A percentile compares a stretch with the other conserved stretches of the same genome.
Conservation (phyloP, 306 rosid genomes). For the Hippophae tibetana region DNA sequence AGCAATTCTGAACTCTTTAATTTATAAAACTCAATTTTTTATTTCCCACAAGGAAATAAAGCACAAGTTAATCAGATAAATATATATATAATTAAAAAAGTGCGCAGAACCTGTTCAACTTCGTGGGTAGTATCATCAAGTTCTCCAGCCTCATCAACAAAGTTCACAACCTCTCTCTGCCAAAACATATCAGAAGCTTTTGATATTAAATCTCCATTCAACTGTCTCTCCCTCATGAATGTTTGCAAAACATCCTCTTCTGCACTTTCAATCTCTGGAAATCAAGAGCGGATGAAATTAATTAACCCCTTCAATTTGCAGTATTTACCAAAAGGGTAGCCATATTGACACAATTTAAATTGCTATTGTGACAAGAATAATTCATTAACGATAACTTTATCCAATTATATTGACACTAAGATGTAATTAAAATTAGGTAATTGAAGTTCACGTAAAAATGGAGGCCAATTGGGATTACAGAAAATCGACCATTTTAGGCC, state of each 20-base stretch:
- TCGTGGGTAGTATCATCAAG: slow-evolving; percentile 26
- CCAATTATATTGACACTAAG: too few species aligned
- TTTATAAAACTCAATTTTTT: too few species aligned
- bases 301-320: neutral
- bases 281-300: neutral
- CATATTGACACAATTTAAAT: too few species aligned
- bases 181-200: slow-evolving; percentile 74
- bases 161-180: slow-evolving; percentile 35
- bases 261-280: slow-evolving; percentile 35
- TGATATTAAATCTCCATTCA: slow-evolving; percentile 65
- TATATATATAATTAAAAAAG: neutral
- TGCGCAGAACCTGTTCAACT: slow-evolving; percentile 33
- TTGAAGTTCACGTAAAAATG: neutral
- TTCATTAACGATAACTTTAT: too few species aligned
- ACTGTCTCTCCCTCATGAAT: slow-evolving; percentile 65
- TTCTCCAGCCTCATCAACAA: slow-evolving; percentile 23
- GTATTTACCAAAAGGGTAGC: neutral
- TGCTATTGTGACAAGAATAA: too few species aligned
- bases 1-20: too few species aligned
- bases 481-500: neutral
- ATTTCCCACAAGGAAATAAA: neutral
- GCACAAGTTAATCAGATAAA: neutral
- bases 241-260: slow-evolving; percentile 64
- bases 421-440: too few species aligned
- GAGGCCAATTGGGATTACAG: neutral